Percentiles rank a stretch among this genome's conserved stretches.
Conservation (phyloP, 1,284 basidiomycete genomes). For the Butyriboletus appendiculatus region DNA sequence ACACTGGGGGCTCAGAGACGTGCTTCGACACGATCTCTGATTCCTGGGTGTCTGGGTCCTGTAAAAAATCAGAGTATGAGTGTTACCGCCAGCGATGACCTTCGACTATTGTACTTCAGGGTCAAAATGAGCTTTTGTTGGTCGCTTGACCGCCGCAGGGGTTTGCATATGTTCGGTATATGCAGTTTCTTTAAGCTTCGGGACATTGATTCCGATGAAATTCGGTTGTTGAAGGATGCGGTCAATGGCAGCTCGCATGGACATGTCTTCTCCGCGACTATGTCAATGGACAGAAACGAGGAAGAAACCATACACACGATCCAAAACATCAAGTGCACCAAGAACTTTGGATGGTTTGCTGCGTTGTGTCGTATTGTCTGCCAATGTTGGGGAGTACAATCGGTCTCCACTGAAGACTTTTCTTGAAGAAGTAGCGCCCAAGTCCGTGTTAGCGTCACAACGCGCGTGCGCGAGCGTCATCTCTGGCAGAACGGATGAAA, state of each 20-base stretch:
- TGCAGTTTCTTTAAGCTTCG: neutral
- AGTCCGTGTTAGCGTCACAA: neutral
- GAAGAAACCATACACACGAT: slow-evolving; percentile 24
- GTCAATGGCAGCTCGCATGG: slow-evolving; percentile 30
- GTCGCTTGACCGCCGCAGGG: neutral
- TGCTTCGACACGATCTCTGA: neutral
- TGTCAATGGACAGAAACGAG: slow-evolving; percentile 5
- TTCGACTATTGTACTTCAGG: slow-evolving; percentile 14
- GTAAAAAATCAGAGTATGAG: slow-evolving; percentile 9
- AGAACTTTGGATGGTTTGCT: slow-evolving; percentile 30
- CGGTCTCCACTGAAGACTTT: neutral
- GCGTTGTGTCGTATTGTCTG: neutral
- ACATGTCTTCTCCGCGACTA: slow-evolving; percentile 18
- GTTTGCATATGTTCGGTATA: neutral
- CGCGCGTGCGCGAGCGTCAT: slow-evolving; percentile 32
- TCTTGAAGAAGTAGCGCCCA: neutral
- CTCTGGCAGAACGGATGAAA: slow-evolving; percentile 18
- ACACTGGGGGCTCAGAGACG: neutral
- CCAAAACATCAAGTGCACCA: slow-evolving; percentile 23
- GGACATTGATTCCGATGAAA: slow-evolving; percentile 20
- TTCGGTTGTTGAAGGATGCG: slow-evolving; percentile 27
- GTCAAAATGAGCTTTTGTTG: neutral
- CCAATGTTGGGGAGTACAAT: neutral
- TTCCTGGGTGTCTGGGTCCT: slow-evolving; percentile 4
- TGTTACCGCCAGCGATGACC: neutral